phyloP scores from a whole-genome alignment of 805 yeast genomes.

The Starmerella etchellsii region DNA sequence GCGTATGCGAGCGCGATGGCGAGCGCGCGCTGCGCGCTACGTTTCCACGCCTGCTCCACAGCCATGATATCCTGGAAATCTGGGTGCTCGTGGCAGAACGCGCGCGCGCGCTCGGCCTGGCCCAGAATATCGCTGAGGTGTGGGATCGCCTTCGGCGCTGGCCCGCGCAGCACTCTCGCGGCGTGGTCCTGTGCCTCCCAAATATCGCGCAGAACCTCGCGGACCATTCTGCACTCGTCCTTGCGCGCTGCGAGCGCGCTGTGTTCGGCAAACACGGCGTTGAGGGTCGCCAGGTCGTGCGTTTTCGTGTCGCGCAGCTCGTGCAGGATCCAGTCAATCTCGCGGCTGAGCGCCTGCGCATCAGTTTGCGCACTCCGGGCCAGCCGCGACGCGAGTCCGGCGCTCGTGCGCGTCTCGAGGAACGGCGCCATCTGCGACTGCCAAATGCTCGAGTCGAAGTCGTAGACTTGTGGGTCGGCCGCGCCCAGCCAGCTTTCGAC shows the following conservation, averaged over 20 bases:
- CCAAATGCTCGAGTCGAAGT: conserved; percentile 12
- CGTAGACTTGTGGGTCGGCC: conserved; percentile 5
- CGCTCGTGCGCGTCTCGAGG: background rate
- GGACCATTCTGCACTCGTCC: conserved; percentile 34
- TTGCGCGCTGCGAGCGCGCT: conserved; percentile 35
- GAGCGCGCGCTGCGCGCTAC: conserved; percentile 69
- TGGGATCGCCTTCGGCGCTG: conserved; percentile 56
- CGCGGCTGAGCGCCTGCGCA: conserved; percentile 34
- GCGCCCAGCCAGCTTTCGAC: conserved; percentile 16
- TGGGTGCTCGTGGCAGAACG: conserved; percentile 41
- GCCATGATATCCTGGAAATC: conserved; percentile 59
- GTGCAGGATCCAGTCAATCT: conserved; percentile 36
- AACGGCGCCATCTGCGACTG: conserved; percentile 1
- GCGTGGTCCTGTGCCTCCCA: conserved; percentile 64
- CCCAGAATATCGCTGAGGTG: conserved; percentile 36
- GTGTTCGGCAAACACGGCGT: conserved; percentile 32
- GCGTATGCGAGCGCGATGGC: conserved; percentile 62
- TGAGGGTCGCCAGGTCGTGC: conserved; percentile 53
- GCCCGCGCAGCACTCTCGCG: conserved; percentile 52
- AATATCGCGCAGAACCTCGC: conserved; percentile 35
- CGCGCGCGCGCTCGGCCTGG: conserved; percentile 54
- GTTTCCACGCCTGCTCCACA: conserved; percentile 61
- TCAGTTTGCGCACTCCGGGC: conserved; percentile 32
- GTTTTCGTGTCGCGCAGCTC: conserved; percentile 46
- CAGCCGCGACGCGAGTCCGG: conserved; percentile 3